Evolutionary conservation across 495 filamentous ascomycete species (phyloP), one percentile per base, ranked within the genome.

Genomic region (Lepidopterella palustris): DNA sequence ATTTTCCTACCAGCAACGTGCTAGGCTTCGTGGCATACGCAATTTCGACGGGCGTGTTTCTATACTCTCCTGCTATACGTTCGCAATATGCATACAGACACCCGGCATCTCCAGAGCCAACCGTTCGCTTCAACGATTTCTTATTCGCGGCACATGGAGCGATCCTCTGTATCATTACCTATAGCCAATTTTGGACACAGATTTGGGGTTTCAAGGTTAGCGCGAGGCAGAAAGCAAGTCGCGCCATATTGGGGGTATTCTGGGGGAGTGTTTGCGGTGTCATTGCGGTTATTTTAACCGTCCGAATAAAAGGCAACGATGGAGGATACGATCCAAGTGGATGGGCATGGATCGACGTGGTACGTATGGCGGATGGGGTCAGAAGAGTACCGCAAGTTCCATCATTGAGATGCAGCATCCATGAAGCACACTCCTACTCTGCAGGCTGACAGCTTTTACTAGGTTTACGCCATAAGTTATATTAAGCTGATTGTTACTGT

Each of bases 51-150:
- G 53, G 72, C 4, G 75, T 80, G 0, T 88, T 97, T 64, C 83
- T 92, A 49, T 93, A 82, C 67, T 95, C 89, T 6, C 79, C 87
- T 1, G 68, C 83, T 5, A 87, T 98, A 50, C 84, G 86, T 10
- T 69, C 75, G 8, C 87, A 98, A 70, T 98, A 98, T 75, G 90
- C 89, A 5, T 78, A 79, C n/a, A 83, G 95, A 28, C 81, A 97
- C 67, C 84, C 84, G 1, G 66, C 77, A 13, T 79, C 84, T 0
- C 80, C 85, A 13, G 83, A 86, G 28, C 87, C 92, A 0, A 96
- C 91, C 0, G 92, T 96, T 25, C 83, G 86, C 28, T 83, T 87
- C 71, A 98, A 97, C 69, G 93, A 98, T 71, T 77, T 98, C 24
- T 84, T 84, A 1, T 98, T 96, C 69, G 89, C 89, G 2, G 72